phyloP scores from a whole-genome alignment of 768 basidiomycete species.

The Auricularia auricula-judae region DNA sequence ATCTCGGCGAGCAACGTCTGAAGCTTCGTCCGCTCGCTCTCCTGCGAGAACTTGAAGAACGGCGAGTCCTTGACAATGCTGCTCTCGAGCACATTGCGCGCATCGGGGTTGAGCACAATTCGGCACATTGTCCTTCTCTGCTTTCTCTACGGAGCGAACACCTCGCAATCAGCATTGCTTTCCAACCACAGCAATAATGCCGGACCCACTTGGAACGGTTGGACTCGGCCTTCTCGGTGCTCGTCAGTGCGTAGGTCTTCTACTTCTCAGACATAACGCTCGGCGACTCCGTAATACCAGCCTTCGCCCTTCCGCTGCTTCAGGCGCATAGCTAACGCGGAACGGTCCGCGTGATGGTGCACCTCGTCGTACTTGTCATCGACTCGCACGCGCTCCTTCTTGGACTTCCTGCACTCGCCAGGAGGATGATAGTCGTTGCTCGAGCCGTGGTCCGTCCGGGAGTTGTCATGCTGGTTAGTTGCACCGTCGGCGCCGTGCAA shows the following conservation, averaged over 20 bases:
- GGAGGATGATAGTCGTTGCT: too few relatives aligned
- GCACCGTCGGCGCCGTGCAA: too few relatives aligned
- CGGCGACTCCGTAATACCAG: too few relatives aligned
- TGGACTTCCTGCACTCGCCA: too few relatives aligned
- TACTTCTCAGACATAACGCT: too few relatives aligned
- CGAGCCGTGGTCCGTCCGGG: too few relatives aligned
- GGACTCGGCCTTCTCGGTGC: constrained; percentile 62
- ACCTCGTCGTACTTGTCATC: too few relatives aligned
- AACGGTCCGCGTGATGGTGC: too few relatives aligned
- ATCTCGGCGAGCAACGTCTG: constrained; percentile 58
- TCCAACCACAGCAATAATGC: not conserved
- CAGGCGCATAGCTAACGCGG: too few relatives aligned
- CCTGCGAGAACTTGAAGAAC: constrained; percentile 77
- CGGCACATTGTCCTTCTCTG: constrained; percentile 57
- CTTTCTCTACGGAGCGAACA: constrained; percentile 61
- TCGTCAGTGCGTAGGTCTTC: constrained; percentile 31
- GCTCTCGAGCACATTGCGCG: constrained; percentile 80
- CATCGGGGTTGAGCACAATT: constrained; percentile 60
- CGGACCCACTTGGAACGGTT: constrained; percentile 49
- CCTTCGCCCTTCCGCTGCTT: too few relatives aligned
- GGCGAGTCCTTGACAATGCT: constrained; percentile 69
- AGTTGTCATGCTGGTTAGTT: too few relatives aligned
- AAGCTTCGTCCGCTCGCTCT: constrained; percentile 57
- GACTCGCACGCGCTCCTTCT: too few relatives aligned
- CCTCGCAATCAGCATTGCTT: not conserved